Evolutionary conservation across 2,329 filamentous ascomycete species (phyloP).

Genomic region (Aureobasidium subglaciale): DNA sequence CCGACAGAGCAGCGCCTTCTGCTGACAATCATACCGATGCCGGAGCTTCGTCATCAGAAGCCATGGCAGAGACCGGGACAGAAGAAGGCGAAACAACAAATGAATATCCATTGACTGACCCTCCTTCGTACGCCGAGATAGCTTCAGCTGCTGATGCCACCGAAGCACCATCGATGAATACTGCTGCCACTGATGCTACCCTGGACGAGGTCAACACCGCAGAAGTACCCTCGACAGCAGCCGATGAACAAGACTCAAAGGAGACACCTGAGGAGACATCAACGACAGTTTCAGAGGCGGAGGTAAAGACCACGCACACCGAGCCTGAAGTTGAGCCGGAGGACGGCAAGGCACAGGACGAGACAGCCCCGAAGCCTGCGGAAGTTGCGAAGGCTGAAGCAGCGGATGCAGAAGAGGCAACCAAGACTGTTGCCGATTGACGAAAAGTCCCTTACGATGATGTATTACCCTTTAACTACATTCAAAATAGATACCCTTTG

Average conservation of each 20-base stretch:
- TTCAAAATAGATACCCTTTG: conserved; percentile 9
- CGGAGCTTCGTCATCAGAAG: not conserved
- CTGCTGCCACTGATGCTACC: too few relatives aligned
- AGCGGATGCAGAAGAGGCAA: conserved; percentile 15
- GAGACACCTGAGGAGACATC: not conserved
- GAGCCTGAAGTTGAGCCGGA: not conserved
- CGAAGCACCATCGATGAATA: not conserved
- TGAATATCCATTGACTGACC: not conserved
- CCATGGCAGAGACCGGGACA: not conserved
- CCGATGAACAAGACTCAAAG: not conserved
- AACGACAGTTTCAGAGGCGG: not conserved
- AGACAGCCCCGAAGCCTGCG: conserved; percentile 18
- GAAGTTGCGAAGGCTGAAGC: conserved; percentile 17
- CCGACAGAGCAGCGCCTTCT: conserved; percentile 1
- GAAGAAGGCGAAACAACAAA: not conserved
- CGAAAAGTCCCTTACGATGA: not conserved
- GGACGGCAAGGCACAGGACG: too few relatives aligned
- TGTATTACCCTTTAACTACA: not conserved
- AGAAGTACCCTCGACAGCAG: not conserved
- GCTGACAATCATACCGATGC: not conserved
- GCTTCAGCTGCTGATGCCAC: not conserved
- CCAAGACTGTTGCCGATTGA: conserved; percentile 17
- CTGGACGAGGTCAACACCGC: too few relatives aligned
- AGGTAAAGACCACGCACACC: too few relatives aligned
- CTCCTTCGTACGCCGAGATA: conserved; percentile 1